Base-by-base conservation (phyloP, 306 rosid species). In the Aeschynomene evenia region DNA sequence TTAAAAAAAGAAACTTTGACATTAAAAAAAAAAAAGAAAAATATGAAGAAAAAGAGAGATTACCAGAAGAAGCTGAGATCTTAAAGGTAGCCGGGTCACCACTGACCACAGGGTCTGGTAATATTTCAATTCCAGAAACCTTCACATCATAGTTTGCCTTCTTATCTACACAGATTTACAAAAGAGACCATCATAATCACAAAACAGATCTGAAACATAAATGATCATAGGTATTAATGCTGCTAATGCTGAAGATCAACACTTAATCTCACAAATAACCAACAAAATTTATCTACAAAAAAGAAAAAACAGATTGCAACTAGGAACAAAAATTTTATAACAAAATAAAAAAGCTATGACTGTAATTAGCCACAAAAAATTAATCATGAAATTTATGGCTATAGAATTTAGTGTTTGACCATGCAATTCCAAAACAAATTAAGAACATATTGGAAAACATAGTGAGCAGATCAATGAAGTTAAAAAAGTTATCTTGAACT, bases 61-160 rank as follows among this genome's bases (percentile, higher is more conserved):
- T 73, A 92, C 96, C 88, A 36, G 98, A 73, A 54, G 87, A 46
- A 76, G 97, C 98, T 21, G 84, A 83, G 73, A 93, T 85, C 65
- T 79, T 86, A 65, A 93, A 93, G 74, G 80, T 85, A 11, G 91
- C 96, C 6, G 90, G 87, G 16, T 82, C 4, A 43, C 97, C 97
- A 53, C 89, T 77, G 43, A 61, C 80, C 46, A 90, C 97, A 16
- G 94, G 97, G 56, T 84, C 9, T 18, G 96, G 96, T 45, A 62
- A 80, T 21, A 90, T 87, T 66, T 77, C 42, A 42, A 90, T 80
- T 72, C 73, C 90, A 54, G 77, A 22, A 28, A 93, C 94, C 87
- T 90, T 85, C 74, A 90, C 94, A 37, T 83, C 68, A 72, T 93
- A 93, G 53, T 85, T 5, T 58, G 46, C 79, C 70, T 80, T 79